Base-by-base conservation (phyloP, 208 protist genomes). In the Angomonas ambiguus region DNA sequence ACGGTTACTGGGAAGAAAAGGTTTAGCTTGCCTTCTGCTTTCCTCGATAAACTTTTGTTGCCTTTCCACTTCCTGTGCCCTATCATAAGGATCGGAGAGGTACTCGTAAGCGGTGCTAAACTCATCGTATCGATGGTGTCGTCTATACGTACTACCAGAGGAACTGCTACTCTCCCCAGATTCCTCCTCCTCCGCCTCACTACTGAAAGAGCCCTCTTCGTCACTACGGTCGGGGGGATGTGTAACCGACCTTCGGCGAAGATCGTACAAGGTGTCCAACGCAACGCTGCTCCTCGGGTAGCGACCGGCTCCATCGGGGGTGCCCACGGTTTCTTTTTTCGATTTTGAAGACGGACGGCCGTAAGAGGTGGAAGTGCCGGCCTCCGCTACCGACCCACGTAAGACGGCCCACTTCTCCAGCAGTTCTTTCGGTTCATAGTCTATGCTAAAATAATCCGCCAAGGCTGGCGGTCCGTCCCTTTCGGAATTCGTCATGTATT, bases 31-130 rank as follows among this genome's bases (percentile, higher is more conserved):
- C 0, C 81, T 69, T 34, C 80, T 87, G 64, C 73, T 81, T 55
- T 94, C 80, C 38, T 77, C 78, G 16, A 93, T 61, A 65, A 93
- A 95, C 25, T 69, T 69, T 59, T 81, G 72, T 69, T 92, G 83
- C 25, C 82, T 74, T 34, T 51, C 70, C 24, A 88, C 67, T 71
- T 97, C 92, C 0, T 67, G 70, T 8, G 67, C 63, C 27, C 70
- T 69, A 35, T 87, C 87, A 74, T 94, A 95, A 41, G 80, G 78
- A 20, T 97, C 89, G 48, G 53, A 59, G 65, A 63, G 31, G 20
- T 59, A 55, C 16, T 71, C 62, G 57, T 77, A 82, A 16, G 76
- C 70, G 5, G 77, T 74, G 51, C 41, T 45, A 11, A 67, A 57
- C 27, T 78, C 53, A 53, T 77, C 68, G 61, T 82, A 85, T n/a